These are phyloP conservation scores for Leucosporidium yakuticum DNA, from an alignment of 768 basidiomycete genomes.

Conservation along the genomic window DNA sequence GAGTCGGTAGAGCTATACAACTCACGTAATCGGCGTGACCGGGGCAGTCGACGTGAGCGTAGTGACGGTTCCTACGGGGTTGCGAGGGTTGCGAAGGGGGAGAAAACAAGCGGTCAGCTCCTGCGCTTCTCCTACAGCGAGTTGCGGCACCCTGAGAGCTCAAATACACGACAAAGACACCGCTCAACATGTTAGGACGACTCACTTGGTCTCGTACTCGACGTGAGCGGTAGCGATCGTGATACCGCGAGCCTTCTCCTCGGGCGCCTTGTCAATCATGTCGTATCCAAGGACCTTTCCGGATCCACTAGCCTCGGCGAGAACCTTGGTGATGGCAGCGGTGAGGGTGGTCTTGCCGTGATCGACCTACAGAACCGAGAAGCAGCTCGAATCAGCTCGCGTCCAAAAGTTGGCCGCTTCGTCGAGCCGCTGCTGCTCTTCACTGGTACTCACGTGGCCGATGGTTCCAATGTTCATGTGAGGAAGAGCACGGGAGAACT, in stretches of 20 bases:
- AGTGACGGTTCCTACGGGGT: slow-evolving; percentile 32
- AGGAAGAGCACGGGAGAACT: slow-evolving; percentile 37
- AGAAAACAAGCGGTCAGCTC: neutral
- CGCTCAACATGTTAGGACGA: neutral
- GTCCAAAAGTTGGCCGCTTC: neutral
- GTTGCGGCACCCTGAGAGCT: neutral
- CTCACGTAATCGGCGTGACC: slow-evolving; percentile 26
- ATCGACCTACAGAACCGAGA: neutral
- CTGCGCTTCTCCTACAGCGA: slow-evolving; percentile 41
- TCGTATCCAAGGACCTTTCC: slow-evolving; percentile 85
- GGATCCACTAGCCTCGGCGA: slow-evolving; percentile 60
- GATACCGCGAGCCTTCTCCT: slow-evolving; percentile 98
- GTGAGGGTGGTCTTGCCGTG: slow-evolving; percentile 98
- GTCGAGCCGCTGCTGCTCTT: too few relatives aligned
- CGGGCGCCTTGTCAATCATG: slow-evolving; percentile 98
- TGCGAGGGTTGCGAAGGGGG: too few relatives aligned
- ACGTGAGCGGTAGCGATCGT: slow-evolving; percentile 99
- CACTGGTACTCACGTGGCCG: slow-evolving; percentile 37
- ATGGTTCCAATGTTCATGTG: slow-evolving; percentile 81
- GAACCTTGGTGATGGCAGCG: slow-evolving; percentile 89
- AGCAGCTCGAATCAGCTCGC: neutral
- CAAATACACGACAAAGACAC: neutral
- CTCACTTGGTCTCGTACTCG: slow-evolving; percentile 79
- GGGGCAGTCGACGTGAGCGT: slow-evolving; percentile 29
- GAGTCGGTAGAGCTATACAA: neutral